A percentile compares a stretch with the other conserved stretches of the same genome.
Evolutionary conservation across 768 basidiomycete genomes (phyloP).

Genomic region (Amanita pseudoporphyria): DNA sequence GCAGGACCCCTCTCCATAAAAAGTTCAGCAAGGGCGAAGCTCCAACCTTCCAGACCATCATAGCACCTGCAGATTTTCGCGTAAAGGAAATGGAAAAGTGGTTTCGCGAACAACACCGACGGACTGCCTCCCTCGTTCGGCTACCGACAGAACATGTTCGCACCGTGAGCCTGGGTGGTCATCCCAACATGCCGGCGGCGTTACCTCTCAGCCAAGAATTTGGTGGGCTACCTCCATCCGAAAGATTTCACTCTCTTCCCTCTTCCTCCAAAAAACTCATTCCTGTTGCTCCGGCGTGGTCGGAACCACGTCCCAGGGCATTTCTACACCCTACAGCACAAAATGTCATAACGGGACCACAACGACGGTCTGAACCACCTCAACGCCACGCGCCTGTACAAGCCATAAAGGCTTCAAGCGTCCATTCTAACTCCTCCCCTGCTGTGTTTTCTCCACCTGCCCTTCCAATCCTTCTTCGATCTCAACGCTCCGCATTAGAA

Average conservation of each 20-base stretch:
- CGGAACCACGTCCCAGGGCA: not conserved
- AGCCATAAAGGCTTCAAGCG: constrained; percentile 11
- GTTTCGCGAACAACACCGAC: constrained; percentile 48
- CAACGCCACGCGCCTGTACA: constrained; percentile 12
- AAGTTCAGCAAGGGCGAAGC: constrained; percentile 18
- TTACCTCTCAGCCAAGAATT: not conserved
- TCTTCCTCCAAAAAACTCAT: not conserved
- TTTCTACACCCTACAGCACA: not conserved
- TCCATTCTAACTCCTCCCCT: constrained; percentile 10
- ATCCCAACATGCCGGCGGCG: not conserved
- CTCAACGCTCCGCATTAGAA: constrained; percentile 23
- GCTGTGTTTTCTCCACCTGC: constrained; percentile 28
- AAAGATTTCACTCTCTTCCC: constrained; percentile 2
- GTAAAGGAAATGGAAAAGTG: constrained; percentile 75
- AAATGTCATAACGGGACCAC: not conserved
- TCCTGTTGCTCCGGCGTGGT: not conserved
- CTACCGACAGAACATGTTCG: not conserved
- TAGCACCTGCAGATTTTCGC: constrained; percentile 64
- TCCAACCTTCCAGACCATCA: constrained; percentile 51
- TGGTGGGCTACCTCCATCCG: not conserved
- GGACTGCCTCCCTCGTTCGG: not conserved
- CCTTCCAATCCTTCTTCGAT: constrained; percentile 29
- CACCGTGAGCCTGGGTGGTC: not conserved
- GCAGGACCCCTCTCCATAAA: constrained; percentile 11
- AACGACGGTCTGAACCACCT: not conserved